Conservation (phyloP, 2,329 filamentous ascomycete genomes). For the Clonostachys chloroleuca region DNA sequence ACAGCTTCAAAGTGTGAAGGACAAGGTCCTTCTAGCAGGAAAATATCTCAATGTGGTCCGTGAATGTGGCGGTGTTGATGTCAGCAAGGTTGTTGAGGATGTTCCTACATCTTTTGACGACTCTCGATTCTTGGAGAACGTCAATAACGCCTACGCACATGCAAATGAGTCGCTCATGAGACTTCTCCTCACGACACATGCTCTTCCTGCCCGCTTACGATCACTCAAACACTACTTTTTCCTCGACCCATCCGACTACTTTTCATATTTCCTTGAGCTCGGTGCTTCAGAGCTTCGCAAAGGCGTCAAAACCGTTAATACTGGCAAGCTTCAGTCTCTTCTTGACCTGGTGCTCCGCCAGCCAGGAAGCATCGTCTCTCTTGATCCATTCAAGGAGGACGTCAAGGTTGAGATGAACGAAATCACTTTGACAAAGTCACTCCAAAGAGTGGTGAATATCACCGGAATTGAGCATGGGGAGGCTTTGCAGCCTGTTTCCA, state of each 20-base stretch:
- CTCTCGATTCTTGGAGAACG: slow-evolving; percentile 86
- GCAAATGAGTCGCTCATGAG: slow-evolving; percentile 92
- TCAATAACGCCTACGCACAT: slow-evolving; percentile 90
- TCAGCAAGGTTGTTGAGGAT: slow-evolving; percentile 82
- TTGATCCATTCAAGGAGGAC: slow-evolving; percentile 97
- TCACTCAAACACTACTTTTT: slow-evolving; percentile 99
- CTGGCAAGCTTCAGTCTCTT: slow-evolving; percentile 87
- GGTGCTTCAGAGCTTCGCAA: slow-evolving; percentile 87
- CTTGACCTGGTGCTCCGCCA: slow-evolving; percentile 97
- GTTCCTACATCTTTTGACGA: slow-evolving; percentile 94
- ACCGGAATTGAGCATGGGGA: slow-evolving; percentile 92
- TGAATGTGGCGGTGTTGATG: slow-evolving; percentile 93
- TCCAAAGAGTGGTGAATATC: slow-evolving; percentile 95
- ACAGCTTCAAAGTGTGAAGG: slow-evolving; percentile 84
- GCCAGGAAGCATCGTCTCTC: slow-evolving; percentile 85
- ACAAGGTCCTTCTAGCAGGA: slow-evolving; percentile 90
- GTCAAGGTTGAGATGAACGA: slow-evolving; percentile 98
- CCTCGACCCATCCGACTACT: slow-evolving; percentile 95
- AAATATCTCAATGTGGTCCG: slow-evolving; percentile 98
- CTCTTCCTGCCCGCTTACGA: slow-evolving; percentile 77
- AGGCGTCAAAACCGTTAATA: slow-evolving; percentile 82
- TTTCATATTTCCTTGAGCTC: slow-evolving; percentile 95
- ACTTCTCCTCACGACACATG: slow-evolving; percentile 87
- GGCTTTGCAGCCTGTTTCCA: slow-evolving; percentile 63
- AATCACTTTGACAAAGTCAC: slow-evolving; percentile 83